These are phyloP conservation scores for Lactifluus hygrophoroides DNA, from an alignment of 768 basidiomycete genomes.

Conservation along the genomic window DNA sequence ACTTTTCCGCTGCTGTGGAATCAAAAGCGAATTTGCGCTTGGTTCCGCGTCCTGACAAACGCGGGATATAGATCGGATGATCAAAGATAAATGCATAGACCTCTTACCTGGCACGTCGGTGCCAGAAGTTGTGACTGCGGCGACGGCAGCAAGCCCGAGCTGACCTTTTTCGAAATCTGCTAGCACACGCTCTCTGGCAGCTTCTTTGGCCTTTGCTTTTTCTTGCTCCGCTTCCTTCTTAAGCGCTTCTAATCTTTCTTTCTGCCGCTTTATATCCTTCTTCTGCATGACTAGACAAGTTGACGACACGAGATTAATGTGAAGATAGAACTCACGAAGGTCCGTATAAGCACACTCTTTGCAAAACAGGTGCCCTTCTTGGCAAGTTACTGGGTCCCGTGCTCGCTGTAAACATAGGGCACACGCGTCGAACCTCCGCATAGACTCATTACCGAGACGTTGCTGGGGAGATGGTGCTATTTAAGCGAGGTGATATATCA, in stretches of 20 bases:
- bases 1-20: conserved; percentile 53
- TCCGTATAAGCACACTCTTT: conserved; percentile 90
- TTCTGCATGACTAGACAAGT: conserved; percentile 68
- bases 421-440: conserved; percentile 89
- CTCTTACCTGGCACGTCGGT: conserved; percentile 30
- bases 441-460: conserved; percentile 85
- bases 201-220: conserved; percentile 52
- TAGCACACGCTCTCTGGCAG: conserved; percentile 83
- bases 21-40: conserved; percentile 89
- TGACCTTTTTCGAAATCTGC: conserved; percentile 86
- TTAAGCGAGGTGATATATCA: neutral
- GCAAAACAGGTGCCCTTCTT: conserved; percentile 88
- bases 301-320: neutral
- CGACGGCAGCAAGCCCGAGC: conserved; percentile 50
- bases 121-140: conserved; percentile 35
- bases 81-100: conserved; percentile 20
- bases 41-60: conserved; percentile 40
- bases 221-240: conserved; percentile 78
- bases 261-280: conserved; percentile 88
- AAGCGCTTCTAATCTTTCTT: conserved; percentile 63
- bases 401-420: conserved; percentile 80
- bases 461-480: conserved; percentile 34
- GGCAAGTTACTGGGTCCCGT: conserved; percentile 74
- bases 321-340: conserved; percentile 44
- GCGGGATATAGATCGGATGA: neutral